Base-by-base conservation (phyloP, 305 asterid species). In the Fraxinus greggii region DNA sequence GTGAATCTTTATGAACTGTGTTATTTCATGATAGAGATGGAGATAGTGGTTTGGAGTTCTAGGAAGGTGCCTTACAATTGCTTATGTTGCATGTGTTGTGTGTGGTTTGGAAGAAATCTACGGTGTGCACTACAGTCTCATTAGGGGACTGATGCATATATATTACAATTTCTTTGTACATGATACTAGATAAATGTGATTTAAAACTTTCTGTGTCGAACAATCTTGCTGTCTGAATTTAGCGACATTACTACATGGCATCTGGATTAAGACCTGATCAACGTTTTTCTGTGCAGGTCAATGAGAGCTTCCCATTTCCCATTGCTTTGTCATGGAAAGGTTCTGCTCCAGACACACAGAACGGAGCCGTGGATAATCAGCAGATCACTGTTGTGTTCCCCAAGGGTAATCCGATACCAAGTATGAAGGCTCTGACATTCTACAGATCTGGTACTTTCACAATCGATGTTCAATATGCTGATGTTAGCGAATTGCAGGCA, bases 361-460 rank as follows among this genome's bases (percentile, higher is more conserved):
- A 89, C 72, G 98, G 92, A 67, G 90, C 82, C 21, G 81, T 45
- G 24, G 99, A 94, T 79, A 90, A 89, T 77, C 91, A 89, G 65
- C 98, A 97, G 84, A 93, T 91, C 85, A 91, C 95, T 1, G 79
- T 93, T 36, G 98, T 97, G 48, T 97, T 97, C 80, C 97, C 97
- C 9, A 97, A 97, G 87, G 98, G 98, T 24, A 97, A 97, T 88
- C 91, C 97, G 0, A 90, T 93, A 77, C 98, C 99, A 56, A 97
- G 99, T 82, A 88, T 92, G 86, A 97, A 97, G 90, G 97, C 97
- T 23, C 87, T 93, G 90, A 97, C 99, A 31, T 94, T 97, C 90
- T 94, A 90, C 83, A 86, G 97, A 84, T 85, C 98, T 78, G 92
- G 91, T 32, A 92, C 97, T 59, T 97, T 94, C 86, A 77, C 93